phyloP scores from a whole-genome alignment of 108 stramenopile species.

The Pseudonitzschia multiseries region DNA sequence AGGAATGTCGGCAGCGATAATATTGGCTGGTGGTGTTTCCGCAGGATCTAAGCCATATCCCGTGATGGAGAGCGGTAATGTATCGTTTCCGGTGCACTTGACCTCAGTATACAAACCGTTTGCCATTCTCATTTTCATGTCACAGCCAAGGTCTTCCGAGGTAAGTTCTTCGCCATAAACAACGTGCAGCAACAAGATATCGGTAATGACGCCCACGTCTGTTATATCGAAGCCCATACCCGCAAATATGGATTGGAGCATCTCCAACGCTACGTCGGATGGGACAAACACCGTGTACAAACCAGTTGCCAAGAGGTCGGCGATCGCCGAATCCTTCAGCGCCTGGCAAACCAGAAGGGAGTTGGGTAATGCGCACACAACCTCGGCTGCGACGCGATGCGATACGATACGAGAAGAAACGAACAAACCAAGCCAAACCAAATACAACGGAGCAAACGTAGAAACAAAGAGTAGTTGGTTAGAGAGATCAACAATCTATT shows the following conservation, averaged over 20 bases:
- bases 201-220: slow-evolving; percentile 5
- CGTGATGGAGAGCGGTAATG: background rate
- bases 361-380: background rate
- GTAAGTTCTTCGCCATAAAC: background rate
- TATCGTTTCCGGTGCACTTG: slow-evolving; percentile 1
- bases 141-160: slow-evolving; percentile 18
- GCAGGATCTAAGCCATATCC: slow-evolving; percentile 16
- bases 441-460: too few species aligned
- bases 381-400: background rate
- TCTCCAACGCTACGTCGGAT: slow-evolving; percentile 46
- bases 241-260: too few species aligned
- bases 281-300: slow-evolving; percentile 38
- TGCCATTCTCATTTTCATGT: slow-evolving; percentile 25
- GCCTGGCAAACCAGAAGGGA: background rate
- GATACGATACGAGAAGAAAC: too few species aligned
- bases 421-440: too few species aligned
- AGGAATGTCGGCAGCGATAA: slow-evolving; percentile 25
- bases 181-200: slow-evolving; percentile 19
- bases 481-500: too few species aligned
- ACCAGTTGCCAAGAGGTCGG: background rate
- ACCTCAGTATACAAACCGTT: slow-evolving; percentile 23
- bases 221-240: background rate
- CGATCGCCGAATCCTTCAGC: background rate
- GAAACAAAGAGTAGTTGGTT: too few species aligned
- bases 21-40: background rate